These are phyloP conservation scores for Sporothrix luriei DNA, from an alignment of 2,329 filamentous ascomycete species.

Conservation along the genomic window DNA sequence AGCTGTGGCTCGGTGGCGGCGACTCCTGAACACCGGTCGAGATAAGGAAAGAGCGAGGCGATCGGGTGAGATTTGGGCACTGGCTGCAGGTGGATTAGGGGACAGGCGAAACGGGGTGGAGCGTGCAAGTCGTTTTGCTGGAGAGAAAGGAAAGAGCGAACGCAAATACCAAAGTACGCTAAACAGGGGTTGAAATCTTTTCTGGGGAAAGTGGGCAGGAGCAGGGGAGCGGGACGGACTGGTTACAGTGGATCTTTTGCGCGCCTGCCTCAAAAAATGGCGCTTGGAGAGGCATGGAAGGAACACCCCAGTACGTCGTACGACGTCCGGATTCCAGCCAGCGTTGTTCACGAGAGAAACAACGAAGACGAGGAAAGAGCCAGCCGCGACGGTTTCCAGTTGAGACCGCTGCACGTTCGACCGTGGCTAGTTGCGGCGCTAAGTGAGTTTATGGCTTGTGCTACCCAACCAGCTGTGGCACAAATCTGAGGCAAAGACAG, in stretches of 20 bases:
- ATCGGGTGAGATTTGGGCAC: background rate
- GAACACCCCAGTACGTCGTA: background rate
- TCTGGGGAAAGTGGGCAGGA: constrained; percentile 22
- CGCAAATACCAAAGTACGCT: constrained; percentile 11
- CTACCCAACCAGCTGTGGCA: no score
- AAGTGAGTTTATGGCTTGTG: background rate
- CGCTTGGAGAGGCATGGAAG: background rate
- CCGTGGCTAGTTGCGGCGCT: background rate
- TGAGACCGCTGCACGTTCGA: background rate
- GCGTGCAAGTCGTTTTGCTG: background rate
- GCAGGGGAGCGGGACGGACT: background rate
- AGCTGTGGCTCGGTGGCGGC: constrained; percentile 7
- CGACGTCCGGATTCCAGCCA: no score
- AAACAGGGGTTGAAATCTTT: constrained; percentile 11
- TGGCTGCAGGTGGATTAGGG: background rate
- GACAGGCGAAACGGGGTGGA: background rate
- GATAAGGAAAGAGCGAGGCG: background rate
- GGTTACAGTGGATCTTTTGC: constrained; percentile 17
- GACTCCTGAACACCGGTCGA: background rate
- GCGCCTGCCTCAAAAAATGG: background rate
- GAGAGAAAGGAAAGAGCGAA: background rate
- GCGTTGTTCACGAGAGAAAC: background rate
- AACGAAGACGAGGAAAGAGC: background rate
- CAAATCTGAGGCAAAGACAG: no score
- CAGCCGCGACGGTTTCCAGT: background rate